Evolutionary conservation across 495 filamentous ascomycete genomes (phyloP).

Genomic region (Patellaria atrata): DNA sequence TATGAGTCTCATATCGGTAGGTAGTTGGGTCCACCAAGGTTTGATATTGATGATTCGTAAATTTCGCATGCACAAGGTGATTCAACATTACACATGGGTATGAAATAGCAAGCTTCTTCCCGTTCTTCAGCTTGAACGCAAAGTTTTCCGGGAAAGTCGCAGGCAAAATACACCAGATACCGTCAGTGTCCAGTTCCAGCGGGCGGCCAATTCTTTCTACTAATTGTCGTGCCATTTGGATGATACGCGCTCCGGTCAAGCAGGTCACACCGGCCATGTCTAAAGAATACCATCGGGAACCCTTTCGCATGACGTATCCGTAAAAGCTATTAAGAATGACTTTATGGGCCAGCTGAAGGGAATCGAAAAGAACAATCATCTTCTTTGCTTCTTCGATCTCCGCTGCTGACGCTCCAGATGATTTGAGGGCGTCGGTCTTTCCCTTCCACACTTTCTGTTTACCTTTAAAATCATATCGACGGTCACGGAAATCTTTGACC

Average conservation of each 20-base stretch:
- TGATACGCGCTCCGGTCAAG: constrained; percentile 90
- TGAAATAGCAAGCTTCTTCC: constrained; percentile 87
- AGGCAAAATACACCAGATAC: constrained; percentile 99
- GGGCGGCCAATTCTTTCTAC: constrained; percentile 90
- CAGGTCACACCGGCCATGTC: constrained; percentile 99
- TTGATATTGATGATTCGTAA: constrained; percentile 97
- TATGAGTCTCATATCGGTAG: constrained; percentile 86
- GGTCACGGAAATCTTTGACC: constrained; percentile 86
- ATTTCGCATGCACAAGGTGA: constrained; percentile 85
- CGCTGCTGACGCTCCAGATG: constrained; percentile 53
- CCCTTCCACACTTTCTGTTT: constrained; percentile 97
- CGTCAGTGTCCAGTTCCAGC: constrained; percentile 95
- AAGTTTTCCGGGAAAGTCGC: constrained; percentile 97
- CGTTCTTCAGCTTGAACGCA: constrained; percentile 81
- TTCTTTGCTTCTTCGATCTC: constrained; percentile 95
- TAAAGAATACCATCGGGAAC: constrained; percentile 97
- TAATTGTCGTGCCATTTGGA: constrained; percentile 88
- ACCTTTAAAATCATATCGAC: constrained; percentile 94
- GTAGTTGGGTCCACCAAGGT: constrained; percentile 62
- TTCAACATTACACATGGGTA: constrained; percentile 99
- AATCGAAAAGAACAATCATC: constrained; percentile 95
- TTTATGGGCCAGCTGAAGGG: constrained; percentile 91
- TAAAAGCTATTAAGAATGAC: constrained; percentile 99
- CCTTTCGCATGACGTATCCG: constrained; percentile 98
- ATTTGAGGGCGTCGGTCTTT: constrained; percentile 76